Conservation (phyloP, 2,329 filamentous ascomycete species). For the Sclerotinia trifoliorum region DNA sequence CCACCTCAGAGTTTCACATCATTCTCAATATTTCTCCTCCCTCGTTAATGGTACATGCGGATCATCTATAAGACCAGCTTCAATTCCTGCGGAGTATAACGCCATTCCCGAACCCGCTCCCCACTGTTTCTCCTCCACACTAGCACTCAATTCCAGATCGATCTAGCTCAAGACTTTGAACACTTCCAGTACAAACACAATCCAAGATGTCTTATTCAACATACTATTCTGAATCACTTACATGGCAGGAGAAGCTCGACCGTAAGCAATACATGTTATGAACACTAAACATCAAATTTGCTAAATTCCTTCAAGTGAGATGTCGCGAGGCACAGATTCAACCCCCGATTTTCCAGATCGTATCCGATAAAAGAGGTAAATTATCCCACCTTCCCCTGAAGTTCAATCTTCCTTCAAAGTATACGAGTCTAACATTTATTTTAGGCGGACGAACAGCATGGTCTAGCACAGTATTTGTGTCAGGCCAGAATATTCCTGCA, state of each 20-base stretch:
- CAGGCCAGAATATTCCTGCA: conserved; percentile 63
- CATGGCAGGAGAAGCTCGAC: conserved; percentile 43
- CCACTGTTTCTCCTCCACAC: conserved; percentile 34
- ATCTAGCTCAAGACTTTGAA: conserved; percentile 23
- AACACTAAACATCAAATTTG: conserved; percentile 25
- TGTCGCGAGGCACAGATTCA: conserved; percentile 55
- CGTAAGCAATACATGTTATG: conserved; percentile 36
- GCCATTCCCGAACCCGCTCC: conserved; percentile 34
- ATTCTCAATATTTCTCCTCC: conserved; percentile 23
- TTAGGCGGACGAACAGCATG: conserved; percentile 85
- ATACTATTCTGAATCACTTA: conserved; percentile 33
- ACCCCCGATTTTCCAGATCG: conserved; percentile 64
- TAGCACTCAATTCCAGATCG: conserved; percentile 28
- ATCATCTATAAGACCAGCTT: conserved; percentile 39
- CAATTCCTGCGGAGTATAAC: conserved; percentile 39
- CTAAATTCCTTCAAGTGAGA: conserved; percentile 48
- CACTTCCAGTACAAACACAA: conserved; percentile 11
- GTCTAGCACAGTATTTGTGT: conserved; percentile 77
- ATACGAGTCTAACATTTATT: conserved; percentile 27
- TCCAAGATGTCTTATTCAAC: conserved; percentile 38
- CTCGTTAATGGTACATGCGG: conserved; percentile 23
- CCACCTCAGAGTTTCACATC: conserved; percentile 38
- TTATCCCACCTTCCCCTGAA: neutral
- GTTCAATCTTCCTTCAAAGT: neutral
- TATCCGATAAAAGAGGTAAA: conserved; percentile 72